A percentile compares a stretch with the other conserved stretches of the same genome.
Conservation (phyloP, 2,329 filamentous ascomycete species). For the Penicillium sp. region DNA sequence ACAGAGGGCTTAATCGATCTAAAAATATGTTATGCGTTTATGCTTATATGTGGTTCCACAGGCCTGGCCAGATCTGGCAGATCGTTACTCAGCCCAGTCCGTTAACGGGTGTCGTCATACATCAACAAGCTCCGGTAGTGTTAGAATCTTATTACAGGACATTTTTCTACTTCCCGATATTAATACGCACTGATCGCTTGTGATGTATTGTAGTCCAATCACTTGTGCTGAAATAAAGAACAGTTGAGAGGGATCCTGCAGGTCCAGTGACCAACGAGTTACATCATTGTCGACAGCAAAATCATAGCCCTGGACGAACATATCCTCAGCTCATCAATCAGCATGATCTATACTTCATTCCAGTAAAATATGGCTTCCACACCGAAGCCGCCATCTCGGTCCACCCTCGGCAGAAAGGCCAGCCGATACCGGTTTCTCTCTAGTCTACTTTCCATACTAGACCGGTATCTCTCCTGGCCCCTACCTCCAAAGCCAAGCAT, state of each 20-base stretch:
- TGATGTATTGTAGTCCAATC: neutral
- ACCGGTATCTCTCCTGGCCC: slow-evolving; percentile 20
- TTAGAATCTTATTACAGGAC: too few relatives aligned
- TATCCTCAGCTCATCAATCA: neutral
- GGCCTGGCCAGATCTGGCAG: neutral
- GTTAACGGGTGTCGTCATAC: neutral
- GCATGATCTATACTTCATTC: too few relatives aligned
- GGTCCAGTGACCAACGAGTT: neutral
- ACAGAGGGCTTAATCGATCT: too few relatives aligned
- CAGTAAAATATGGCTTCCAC: neutral
- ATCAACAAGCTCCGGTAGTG: neutral
- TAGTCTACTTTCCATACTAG: slow-evolving; percentile 15
- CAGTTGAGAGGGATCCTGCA: neutral
- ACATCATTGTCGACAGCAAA: neutral
- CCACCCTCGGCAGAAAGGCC: slow-evolving; percentile 12
- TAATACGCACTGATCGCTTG: neutral
- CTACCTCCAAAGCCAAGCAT: slow-evolving; percentile 9
- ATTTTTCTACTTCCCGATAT: too few relatives aligned
- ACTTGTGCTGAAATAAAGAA: neutral
- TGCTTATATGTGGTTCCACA: too few relatives aligned
- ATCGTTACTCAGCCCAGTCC: neutral
- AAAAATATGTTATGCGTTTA: too few relatives aligned
- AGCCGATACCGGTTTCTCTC: slow-evolving; percentile 15
- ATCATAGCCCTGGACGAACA: neutral
- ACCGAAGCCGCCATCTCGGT: neutral